Conservation (phyloP, 805 yeast genomes). For the Clavispora phyllophila region DNA sequence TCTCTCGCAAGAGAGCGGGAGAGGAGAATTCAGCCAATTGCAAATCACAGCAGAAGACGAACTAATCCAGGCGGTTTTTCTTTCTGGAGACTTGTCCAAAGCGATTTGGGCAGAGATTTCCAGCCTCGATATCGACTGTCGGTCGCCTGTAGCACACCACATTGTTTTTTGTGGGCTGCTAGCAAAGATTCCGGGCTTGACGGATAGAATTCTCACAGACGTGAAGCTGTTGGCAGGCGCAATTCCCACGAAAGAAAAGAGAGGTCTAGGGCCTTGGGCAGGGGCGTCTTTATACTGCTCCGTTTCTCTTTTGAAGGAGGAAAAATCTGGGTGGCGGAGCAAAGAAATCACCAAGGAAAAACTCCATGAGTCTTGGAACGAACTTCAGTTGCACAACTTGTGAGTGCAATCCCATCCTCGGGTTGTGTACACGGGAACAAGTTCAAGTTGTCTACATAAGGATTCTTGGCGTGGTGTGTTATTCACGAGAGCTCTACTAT, state of each 20-base stretch:
- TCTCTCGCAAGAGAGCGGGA: not conserved
- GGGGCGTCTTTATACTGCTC: slow-evolving; percentile 18
- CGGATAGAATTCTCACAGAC: slow-evolving; percentile 5
- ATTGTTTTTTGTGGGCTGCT: slow-evolving; percentile 10
- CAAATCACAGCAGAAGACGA: not conserved
- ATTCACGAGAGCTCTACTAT: too few relatives aligned
- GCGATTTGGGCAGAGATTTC: not conserved
- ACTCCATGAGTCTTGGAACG: not conserved
- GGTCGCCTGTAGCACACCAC: slow-evolving; percentile 7
- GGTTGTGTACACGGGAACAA: too few relatives aligned
- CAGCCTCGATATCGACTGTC: slow-evolving; percentile 5
- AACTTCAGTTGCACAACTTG: not conserved
- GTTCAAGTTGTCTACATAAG: too few relatives aligned
- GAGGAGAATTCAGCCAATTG: not conserved
- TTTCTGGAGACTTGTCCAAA: not conserved
- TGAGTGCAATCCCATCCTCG: too few relatives aligned
- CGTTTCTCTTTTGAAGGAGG: slow-evolving; percentile 10
- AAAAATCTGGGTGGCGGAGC: slow-evolving; percentile 10
- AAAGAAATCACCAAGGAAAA: slow-evolving; percentile 7
- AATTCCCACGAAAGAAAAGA: slow-evolving; percentile 5
- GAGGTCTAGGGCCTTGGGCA: slow-evolving; percentile 13
- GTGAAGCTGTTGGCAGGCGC: slow-evolving; percentile 4
- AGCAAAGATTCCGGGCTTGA: slow-evolving; percentile 4
- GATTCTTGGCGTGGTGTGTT: too few relatives aligned
- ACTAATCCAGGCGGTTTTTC: not conserved